A percentile compares a stretch with the other conserved stretches of the same genome.
These are phyloP conservation scores for Candida sanyiensis DNA, from an alignment of 805 yeast genomes.

Conservation along the genomic window DNA sequence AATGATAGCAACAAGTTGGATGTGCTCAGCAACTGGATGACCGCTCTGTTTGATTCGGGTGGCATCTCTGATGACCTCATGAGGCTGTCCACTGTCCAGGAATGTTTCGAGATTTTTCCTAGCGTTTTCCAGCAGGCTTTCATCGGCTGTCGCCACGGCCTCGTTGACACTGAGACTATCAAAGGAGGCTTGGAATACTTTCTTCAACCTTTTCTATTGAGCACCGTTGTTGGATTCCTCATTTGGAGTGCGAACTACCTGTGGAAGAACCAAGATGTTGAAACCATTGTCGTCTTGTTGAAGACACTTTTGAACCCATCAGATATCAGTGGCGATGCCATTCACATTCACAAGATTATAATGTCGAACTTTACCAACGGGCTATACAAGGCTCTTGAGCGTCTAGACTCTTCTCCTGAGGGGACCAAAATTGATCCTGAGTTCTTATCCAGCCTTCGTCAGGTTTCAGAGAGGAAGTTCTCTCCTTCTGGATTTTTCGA, in stretches of 20 bases:
- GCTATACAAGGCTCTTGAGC: conserved; percentile 12
- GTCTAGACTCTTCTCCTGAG: conserved; percentile 4
- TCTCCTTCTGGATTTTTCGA: conserved; percentile 9
- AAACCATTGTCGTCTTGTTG: conserved; percentile 33
- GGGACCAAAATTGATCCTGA: conserved; percentile 17
- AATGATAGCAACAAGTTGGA: conserved; percentile 25
- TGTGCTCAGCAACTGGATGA: conserved; percentile 64
- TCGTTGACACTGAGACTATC: conserved; percentile 54
- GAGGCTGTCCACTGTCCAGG: conserved; percentile 57
- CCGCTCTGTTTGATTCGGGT: conserved; percentile 73
- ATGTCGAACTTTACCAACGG: conserved; percentile 23
- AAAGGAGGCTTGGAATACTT: conserved; percentile 83
- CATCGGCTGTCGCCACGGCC: conserved; percentile 48
- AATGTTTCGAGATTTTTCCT: conserved; percentile 66
- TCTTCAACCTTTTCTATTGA: conserved; percentile 68
- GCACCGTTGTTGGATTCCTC: conserved; percentile 48
- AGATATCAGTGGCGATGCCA: conserved; percentile 41
- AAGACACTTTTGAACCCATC: conserved; percentile 38
- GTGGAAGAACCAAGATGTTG: conserved; percentile 28
- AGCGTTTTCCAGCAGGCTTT: conserved; percentile 68
- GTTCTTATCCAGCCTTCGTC: conserved; percentile 13
- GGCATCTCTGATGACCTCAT: conserved; percentile 84
- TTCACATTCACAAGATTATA: conserved; percentile 37
- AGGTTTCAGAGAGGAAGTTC: conserved; percentile 7
- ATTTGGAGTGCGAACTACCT: conserved; percentile 43